Evolutionary conservation across 257 asterid genomes (phyloP).

Genomic region (Dorcoceras hygrometricum): DNA sequence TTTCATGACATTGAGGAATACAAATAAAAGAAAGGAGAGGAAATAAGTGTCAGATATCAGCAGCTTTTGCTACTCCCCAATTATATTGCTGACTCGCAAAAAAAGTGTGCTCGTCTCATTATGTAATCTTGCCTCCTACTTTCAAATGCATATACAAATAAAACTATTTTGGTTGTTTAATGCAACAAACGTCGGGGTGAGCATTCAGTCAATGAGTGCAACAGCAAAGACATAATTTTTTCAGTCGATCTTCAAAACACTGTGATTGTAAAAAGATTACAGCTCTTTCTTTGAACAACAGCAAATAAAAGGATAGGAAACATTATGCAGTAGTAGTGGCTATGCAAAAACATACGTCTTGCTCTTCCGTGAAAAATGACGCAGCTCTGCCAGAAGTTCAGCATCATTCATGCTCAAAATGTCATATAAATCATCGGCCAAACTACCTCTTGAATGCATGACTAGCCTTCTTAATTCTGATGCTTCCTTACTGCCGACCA

Average conservation of each 20-base stretch:
- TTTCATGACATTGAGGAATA: background rate
- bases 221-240: slow-evolving; percentile 6
- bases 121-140: background rate
- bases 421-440: slow-evolving; percentile 43
- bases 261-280: slow-evolving; percentile 1
- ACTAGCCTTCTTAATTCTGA: slow-evolving; percentile 59
- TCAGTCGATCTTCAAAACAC: slow-evolving; percentile 12
- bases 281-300: slow-evolving; percentile 8
- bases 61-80: background rate
- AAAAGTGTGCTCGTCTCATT: background rate
- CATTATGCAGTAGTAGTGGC: slow-evolving; percentile 21
- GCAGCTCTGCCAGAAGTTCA: slow-evolving; percentile 63
- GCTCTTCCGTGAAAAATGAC: slow-evolving; percentile 40
- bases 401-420: slow-evolving; percentile 43
- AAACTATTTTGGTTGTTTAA: too few relatives aligned
- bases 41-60: slow-evolving; percentile 2
- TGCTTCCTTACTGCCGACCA: slow-evolving; percentile 63
- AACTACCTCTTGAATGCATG: slow-evolving; percentile 48
- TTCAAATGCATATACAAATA: too few relatives aligned
- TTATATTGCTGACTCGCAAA: slow-evolving; percentile 5
- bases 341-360: slow-evolving; percentile 37
- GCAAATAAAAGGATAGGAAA: slow-evolving; percentile 6
- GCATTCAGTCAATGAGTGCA: slow-evolving; percentile 8
- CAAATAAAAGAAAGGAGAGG: background rate
- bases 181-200: slow-evolving; percentile 6